Conservation (phyloP, 139 green algal species). For the Chlamydomonas sp. region DNA sequence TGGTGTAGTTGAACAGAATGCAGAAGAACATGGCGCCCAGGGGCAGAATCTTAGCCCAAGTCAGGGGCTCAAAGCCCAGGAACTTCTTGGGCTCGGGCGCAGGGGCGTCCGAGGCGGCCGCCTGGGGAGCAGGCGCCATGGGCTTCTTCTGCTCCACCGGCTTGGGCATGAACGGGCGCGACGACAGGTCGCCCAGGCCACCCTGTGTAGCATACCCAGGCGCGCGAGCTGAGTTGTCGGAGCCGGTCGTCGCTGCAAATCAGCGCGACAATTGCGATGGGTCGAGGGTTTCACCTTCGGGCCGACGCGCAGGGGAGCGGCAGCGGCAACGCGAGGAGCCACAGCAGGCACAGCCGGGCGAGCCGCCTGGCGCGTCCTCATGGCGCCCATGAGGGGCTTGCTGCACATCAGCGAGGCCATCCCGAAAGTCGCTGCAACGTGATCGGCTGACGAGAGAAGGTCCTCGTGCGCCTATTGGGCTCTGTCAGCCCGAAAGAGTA, state of each 20-base stretch:
- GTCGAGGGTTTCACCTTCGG: slow-evolving; percentile 11
- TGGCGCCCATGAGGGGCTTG: slow-evolving; percentile 34
- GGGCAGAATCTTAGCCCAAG: slow-evolving; percentile 92
- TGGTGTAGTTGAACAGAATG: slow-evolving; percentile 99
- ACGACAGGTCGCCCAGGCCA: slow-evolving; percentile 20
- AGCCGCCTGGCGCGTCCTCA: slow-evolving; percentile 12
- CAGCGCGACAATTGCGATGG: not conserved
- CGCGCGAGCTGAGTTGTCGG: too few species aligned
- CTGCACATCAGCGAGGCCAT: slow-evolving; percentile 1
- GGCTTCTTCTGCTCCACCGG: slow-evolving; percentile 37
- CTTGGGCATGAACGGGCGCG: slow-evolving; percentile 28
- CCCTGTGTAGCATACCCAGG: not conserved
- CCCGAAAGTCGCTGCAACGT: not conserved
- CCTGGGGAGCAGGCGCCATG: slow-evolving; percentile 31
- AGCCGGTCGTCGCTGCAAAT: too few species aligned
- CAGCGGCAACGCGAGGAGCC: slow-evolving; percentile 11
- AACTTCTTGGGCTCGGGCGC: slow-evolving; percentile 60
- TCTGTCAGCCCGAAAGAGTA: too few species aligned
- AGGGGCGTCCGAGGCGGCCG: slow-evolving; percentile 27
- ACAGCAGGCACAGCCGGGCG: slow-evolving; percentile 24
- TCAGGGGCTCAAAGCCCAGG: slow-evolving; percentile 67
- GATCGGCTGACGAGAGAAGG: too few species aligned
- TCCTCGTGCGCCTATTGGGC: too few species aligned
- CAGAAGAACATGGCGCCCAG: slow-evolving; percentile 98
- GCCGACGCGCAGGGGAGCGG: not conserved